These are phyloP conservation scores for Skeletonema grethae DNA, from an alignment of 108 stramenopile species.

Conservation along the genomic window DNA sequence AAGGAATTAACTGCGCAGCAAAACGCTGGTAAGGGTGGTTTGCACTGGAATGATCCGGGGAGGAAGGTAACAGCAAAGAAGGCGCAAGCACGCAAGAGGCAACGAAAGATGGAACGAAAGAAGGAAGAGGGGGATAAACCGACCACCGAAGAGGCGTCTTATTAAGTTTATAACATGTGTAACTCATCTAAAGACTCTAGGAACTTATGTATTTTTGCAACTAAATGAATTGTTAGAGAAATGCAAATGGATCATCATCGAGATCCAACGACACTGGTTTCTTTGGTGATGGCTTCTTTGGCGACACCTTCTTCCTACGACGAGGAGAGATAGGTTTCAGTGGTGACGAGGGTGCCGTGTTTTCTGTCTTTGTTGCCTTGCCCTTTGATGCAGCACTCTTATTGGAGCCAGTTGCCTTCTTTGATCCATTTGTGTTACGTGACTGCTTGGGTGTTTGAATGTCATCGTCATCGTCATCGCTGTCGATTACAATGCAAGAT, in stretches of 20 bases:
- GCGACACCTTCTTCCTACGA: slow-evolving; percentile 18
- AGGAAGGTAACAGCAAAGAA: slow-evolving; percentile 28
- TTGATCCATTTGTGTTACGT: too few relatives aligned
- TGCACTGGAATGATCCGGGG: slow-evolving; percentile 40
- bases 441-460: neutral
- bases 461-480: slow-evolving; percentile 11
- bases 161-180: neutral
- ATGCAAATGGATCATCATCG: slow-evolving; percentile 22
- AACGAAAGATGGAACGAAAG: slow-evolving; percentile 16
- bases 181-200: neutral
- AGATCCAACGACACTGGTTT: slow-evolving; percentile 4
- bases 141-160: neutral
- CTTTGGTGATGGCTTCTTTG: slow-evolving; percentile 10
- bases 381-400: neutral
- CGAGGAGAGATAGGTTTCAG: slow-evolving; percentile 1
- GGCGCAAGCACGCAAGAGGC: slow-evolving; percentile 25
- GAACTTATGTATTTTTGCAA: neutral
- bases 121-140: neutral
- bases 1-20: slow-evolving; percentile 4
- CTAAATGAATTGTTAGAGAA: neutral
- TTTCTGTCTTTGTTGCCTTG: neutral
- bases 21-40: slow-evolving; percentile 12
- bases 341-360: neutral
- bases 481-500: slow-evolving; percentile 13
- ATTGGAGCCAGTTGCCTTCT: neutral